Conservation (phyloP, 345 rosid species). For the Moricandia arvensis region DNA sequence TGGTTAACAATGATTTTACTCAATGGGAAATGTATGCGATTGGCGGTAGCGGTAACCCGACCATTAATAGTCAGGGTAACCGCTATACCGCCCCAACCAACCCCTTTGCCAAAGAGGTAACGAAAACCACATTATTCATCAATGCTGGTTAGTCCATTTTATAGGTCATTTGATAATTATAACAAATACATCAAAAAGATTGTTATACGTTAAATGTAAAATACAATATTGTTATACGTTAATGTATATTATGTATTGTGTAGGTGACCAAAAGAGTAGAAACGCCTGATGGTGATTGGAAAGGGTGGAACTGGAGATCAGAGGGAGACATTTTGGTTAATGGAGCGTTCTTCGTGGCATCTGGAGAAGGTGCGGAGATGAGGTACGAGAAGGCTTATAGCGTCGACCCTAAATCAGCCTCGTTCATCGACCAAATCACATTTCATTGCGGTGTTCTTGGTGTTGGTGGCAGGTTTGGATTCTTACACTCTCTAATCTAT, state of each 20-base stretch:
- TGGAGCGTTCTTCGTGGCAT: slow-evolving; percentile 86
- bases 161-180: not conserved
- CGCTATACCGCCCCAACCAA: slow-evolving; percentile 79
- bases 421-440: slow-evolving; percentile 55
- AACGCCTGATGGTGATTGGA: slow-evolving; percentile 70
- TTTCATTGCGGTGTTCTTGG: slow-evolving; percentile 75
- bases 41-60: slow-evolving; percentile 95
- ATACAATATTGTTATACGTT: not conserved
- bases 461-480: slow-evolving; percentile 69
- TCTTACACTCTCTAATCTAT: slow-evolving; percentile 5
- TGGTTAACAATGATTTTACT: slow-evolving; percentile 90
- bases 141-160: not conserved
- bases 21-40: slow-evolving; percentile 99
- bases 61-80: slow-evolving; percentile 95
- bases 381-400: slow-evolving; percentile 87
- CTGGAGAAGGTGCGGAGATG: slow-evolving; percentile 71
- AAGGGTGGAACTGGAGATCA: slow-evolving; percentile 92
- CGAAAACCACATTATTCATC: not conserved
- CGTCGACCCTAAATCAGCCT: slow-evolving; percentile 87
- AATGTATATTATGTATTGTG: not conserved
- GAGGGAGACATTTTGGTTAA: slow-evolving; percentile 89
- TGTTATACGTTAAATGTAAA: not conserved
- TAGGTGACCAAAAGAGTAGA: slow-evolving; percentile 95
- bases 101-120: slow-evolving; percentile 87
- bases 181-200: not conserved